Base-by-base conservation (phyloP, 148 eudicot species). In the Chenopodium formosanum region DNA sequence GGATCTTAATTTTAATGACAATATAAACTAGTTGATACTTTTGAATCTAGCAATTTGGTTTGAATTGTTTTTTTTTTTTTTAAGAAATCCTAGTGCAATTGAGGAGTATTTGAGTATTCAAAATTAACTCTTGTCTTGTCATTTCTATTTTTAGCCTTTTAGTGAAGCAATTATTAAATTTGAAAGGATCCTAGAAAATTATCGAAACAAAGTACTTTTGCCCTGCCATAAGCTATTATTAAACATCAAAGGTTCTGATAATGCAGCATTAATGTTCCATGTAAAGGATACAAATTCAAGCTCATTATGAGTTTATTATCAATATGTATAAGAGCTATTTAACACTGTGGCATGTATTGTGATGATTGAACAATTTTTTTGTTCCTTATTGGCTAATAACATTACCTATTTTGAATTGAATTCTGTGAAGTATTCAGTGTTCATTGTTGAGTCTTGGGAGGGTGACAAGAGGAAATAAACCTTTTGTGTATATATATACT, bases 321-420 rank as follows among this genome's bases (percentile, higher is more conserved):
- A 44, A 46, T 34, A 44, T 2, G 27, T 10, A 14, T 52, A 17
- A 16, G n/a, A 74, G 77, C 77, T 37, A 23, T 47, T 32, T 73
- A 69, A 8, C 32, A 69, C 20, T 31, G 31, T 67, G 71, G 37
- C 71, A 67, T 67, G 71, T 31, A 67, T 67, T 67, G 72, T 62
- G 66, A 20, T 22, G 27, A 7, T 62, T 6, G 4, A 62, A 20
- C 23, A 58, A 5, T 62, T 62, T 62, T 0, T 62, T 62, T 8
- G 25, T 22, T 6, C 8, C 44, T 5, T 37, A 37, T 37, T 37
- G 66, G 66, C 66, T 62, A 62, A 20, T 22, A 20, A 9, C 27
- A 62, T 5, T 50, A 62, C 0, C 66, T 8, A 62, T 25, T 20
- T 7, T 7, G 7, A 62, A 62, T 9, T 5, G 25, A 62, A 8